Evolutionary conservation across 2,329 filamentous ascomycete species (phyloP).

Genomic region (Neocucurbitaria cava): DNA sequence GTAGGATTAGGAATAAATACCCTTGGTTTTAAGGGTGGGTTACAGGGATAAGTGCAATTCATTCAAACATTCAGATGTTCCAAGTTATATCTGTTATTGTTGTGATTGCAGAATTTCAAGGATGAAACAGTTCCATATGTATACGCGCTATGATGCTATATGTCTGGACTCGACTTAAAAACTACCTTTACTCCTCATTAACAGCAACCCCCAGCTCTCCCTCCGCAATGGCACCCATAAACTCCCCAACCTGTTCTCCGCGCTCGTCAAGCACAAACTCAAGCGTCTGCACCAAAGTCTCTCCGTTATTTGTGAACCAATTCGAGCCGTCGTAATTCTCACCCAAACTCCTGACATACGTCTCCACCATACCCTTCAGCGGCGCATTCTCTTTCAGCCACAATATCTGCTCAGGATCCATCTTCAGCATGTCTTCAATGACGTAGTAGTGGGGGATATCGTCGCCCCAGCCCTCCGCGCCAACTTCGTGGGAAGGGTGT

Average conservation of each 20-base stretch:
- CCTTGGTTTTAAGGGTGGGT: too few species aligned
- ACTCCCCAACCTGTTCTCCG: constrained; percentile 58
- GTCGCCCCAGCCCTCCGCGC: constrained; percentile 69
- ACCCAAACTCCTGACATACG: constrained; percentile 59
- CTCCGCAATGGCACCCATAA: constrained; percentile 72
- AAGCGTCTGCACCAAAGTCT: constrained; percentile 67
- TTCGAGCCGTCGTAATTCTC: constrained; percentile 35
- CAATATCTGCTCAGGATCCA: constrained; percentile 66
- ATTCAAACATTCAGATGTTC: too few species aligned
- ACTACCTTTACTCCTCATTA: neutral
- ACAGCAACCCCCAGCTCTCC: constrained; percentile 72
- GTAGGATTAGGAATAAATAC: neutral
- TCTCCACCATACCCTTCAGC: constrained; percentile 64
- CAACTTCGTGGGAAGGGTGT: constrained; percentile 59
- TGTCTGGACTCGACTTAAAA: neutral
- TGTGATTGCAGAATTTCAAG: too few species aligned
- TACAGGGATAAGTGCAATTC: too few species aligned
- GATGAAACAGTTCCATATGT: neutral
- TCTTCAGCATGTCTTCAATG: constrained; percentile 69
- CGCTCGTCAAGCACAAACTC: constrained; percentile 63
- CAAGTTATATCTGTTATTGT: too few species aligned
- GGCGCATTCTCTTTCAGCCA: constrained; percentile 64
- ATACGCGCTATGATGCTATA: neutral
- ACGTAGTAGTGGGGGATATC: constrained; percentile 70
- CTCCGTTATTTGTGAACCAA: constrained; percentile 70